Conservation (phyloP, 2,329 filamentous ascomycete genomes). For the Pyrenochaeta sp. region DNA sequence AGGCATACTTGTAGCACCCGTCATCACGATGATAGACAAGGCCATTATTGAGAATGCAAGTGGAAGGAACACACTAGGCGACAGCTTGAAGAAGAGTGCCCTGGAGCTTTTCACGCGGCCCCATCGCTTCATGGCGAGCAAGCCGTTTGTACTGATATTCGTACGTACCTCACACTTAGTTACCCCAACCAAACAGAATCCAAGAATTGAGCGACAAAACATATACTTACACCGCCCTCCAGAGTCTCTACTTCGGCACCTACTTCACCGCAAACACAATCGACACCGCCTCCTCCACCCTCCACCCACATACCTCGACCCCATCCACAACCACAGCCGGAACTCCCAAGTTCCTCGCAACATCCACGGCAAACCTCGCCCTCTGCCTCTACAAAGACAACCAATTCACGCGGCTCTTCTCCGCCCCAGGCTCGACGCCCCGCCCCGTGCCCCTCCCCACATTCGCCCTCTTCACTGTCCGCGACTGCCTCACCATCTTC, state of each 20-base stretch:
- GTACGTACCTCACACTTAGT: conserved; percentile 27
- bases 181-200: not conserved
- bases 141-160: conserved; percentile 73
- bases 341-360: conserved; percentile 80
- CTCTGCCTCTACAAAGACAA: conserved; percentile 91
- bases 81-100: conserved; percentile 68
- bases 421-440: conserved; percentile 58
- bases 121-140: conserved; percentile 67
- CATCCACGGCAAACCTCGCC: conserved; percentile 81
- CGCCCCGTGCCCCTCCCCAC: conserved; percentile 71
- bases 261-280: conserved; percentile 89
- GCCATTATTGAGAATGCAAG: conserved; percentile 86
- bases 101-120: conserved; percentile 66
- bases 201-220: too few species aligned
- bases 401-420: conserved; percentile 84
- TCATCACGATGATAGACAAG: conserved; percentile 86
- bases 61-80: conserved; percentile 67
- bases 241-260: conserved; percentile 81
- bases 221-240: not conserved
- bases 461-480: conserved; percentile 79
- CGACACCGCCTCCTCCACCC: conserved; percentile 78
- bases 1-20: conserved; percentile 78
- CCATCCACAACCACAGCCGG: conserved; percentile 79
- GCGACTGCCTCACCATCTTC: conserved; percentile 90
- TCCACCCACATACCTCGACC: conserved; percentile 62